Percentiles rank a stretch among this genome's conserved stretches.
These are phyloP conservation scores for Chionographis japonica DNA, from an alignment of 106 monocot species.

Conservation along the genomic window DNA sequence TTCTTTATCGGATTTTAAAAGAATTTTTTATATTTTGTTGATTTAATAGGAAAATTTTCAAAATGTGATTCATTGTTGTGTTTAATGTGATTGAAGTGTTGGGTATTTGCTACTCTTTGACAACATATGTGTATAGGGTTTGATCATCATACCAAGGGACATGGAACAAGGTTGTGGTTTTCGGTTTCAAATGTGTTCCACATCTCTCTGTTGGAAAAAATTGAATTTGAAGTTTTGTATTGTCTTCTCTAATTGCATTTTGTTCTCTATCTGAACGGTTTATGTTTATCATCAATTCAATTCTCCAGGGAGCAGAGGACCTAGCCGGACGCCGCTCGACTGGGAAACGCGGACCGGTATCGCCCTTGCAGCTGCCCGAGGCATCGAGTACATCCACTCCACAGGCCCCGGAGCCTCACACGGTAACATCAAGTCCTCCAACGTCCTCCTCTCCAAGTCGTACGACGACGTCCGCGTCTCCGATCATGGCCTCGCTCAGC, in stretches of 20 bases:
- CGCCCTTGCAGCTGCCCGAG: conserved; percentile 57
- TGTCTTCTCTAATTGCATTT: not conserved
- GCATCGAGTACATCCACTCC: conserved; percentile 82
- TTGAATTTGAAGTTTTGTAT: not conserved
- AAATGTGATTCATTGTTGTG: no score
- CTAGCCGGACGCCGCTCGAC: conserved; percentile 54
- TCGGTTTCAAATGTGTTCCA: not conserved
- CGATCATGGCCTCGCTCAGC: conserved; percentile 67
- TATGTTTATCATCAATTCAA: not conserved
- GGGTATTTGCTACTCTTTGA: no score
- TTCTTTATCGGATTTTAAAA: no score
- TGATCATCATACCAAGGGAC: no score
- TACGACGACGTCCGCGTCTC: conserved; percentile 27
- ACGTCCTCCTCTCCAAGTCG: conserved; percentile 40
- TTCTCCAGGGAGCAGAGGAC: conserved; percentile 54
- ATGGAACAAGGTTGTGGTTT: no score
- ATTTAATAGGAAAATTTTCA: no score
- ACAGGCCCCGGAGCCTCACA: conserved; percentile 50
- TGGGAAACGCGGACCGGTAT: conserved; percentile 53
- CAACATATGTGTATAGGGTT: no score
- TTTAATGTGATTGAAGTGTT: no score
- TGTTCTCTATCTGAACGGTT: no score
- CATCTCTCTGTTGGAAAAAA: not conserved
- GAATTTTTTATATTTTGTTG: no score
- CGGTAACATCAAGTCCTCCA: conserved; percentile 93